Base-by-base conservation (phyloP, 768 basidiomycete genomes). In the Trametes cingulata region DNA sequence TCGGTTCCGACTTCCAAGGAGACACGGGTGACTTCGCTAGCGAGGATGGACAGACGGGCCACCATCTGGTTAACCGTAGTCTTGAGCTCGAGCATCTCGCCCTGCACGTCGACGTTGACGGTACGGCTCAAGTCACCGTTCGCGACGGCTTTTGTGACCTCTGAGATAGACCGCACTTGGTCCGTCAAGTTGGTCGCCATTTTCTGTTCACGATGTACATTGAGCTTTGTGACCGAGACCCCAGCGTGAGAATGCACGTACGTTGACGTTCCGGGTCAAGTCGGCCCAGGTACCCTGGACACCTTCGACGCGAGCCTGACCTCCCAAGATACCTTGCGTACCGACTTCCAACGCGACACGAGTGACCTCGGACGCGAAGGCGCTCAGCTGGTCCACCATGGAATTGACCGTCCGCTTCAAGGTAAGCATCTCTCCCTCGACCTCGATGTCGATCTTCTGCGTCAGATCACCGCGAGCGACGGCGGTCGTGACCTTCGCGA, bases 251-350 rank as follows among this genome's bases (percentile, higher is more conserved):
- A 52, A 15, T 20, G 60, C 1, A 79, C 84, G 52, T 69, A 92
- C 90, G 72, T 97, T 97, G 69, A 97, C 94, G 60, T 91, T 92
- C 57, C 88, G 78, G 0, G 93, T 95, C 72, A 97, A 78, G 69
- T 92, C 90, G 19, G 88, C 86, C 95, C 95, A 97, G 8, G 93
- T 94, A 17, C 95, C 95, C 71, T 94, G 90, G 0, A 95, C 93
- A 69, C 91, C 92, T 63, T 91, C 87, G 36, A 96, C 95, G 35
- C 82, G 85, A 10, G 95, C 95, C 69, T 95, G 93, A 54, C 93
- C 93, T 61, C 95, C 93, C 65, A 95, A 77, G 45, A 92, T 92
- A 69, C 91, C 93, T 67, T 94, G 88, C 3, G 93, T 94, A 22
- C 93, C 93, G 68, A 95, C 93, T 67, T 95, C 93, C 70, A 91